Evolutionary conservation across 345 rosid genomes (phyloP).

Genomic region (Heritiera fomes): DNA sequence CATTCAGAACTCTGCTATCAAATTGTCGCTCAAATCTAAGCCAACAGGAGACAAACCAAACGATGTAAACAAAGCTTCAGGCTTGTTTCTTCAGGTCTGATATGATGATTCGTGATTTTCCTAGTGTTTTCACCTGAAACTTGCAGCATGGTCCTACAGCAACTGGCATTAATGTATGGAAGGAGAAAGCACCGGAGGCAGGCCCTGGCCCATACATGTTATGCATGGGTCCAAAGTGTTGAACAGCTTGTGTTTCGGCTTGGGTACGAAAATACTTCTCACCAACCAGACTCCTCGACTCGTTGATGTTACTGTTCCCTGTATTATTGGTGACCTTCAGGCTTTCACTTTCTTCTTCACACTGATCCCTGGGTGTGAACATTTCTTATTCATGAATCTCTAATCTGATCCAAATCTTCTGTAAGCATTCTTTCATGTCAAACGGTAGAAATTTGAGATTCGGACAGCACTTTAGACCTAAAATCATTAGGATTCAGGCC

Average conservation of each 20-base stretch:
- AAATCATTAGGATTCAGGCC: slow-evolving; percentile 7
- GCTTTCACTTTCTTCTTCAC: too few relatives aligned
- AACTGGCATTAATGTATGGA: neutral
- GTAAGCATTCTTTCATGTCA: too few relatives aligned
- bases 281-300: neutral
- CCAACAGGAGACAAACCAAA: neutral
- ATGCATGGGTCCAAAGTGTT: neutral
- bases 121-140: neutral
- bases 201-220: neutral
- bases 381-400: too few relatives aligned
- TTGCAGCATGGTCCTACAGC: slow-evolving; percentile 1
- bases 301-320: neutral
- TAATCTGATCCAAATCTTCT: too few relatives aligned
- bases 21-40: neutral
- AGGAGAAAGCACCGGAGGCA: neutral
- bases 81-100: neutral
- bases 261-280: slow-evolving; percentile 14
- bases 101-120: neutral
- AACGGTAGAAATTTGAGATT: too few relatives aligned
- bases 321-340: neutral
- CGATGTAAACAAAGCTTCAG: neutral
- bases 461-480: neutral
- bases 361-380: too few relatives aligned
- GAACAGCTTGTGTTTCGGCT: neutral
- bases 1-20: neutral